phyloP scores from a whole-genome alignment of 148 eudicot species.

The Rhododendron simsii region DNA sequence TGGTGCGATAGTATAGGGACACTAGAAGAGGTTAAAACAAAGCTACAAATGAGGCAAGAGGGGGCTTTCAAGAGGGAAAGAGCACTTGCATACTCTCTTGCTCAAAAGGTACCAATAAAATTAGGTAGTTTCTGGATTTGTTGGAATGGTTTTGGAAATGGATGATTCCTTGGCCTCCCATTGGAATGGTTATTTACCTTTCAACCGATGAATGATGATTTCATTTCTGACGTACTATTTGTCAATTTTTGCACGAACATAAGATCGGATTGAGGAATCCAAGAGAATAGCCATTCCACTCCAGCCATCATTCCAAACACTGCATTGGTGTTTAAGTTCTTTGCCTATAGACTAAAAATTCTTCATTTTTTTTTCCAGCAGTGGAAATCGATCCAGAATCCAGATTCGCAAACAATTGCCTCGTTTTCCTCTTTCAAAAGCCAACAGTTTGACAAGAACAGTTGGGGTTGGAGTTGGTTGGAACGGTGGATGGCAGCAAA shows the following conservation, averaged over 20 bases:
- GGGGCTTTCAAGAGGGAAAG: constrained; percentile 92
- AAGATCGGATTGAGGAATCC: neutral
- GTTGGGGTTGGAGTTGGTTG: constrained; percentile 92
- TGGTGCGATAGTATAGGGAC: constrained; percentile 96
- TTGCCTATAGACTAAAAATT: neutral
- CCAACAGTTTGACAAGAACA: constrained; percentile 50
- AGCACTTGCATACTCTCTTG: constrained; percentile 84
- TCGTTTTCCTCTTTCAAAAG: constrained; percentile 40
- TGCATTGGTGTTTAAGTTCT: neutral
- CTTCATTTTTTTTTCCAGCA: constrained; percentile 37
- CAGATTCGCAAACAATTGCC: constrained; percentile 29
- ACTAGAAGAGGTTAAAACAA: constrained; percentile 64
- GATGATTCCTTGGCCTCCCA: neutral
- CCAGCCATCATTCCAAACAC: neutral
- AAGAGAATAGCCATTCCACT: neutral
- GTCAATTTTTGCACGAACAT: neutral
- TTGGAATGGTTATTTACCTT: neutral
- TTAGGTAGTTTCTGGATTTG: neutral
- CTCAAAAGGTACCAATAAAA: constrained; percentile 59
- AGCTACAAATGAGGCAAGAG: constrained; percentile 88
- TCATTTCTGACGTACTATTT: neutral
- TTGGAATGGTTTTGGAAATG: neutral
- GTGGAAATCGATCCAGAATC: constrained; percentile 45
- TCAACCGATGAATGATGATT: neutral
- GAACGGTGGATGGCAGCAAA: constrained; percentile 98